Percentiles rank a stretch among this genome's conserved stretches.
phyloP scores from a whole-genome alignment of 306 rosid species.

The Corylus americana region DNA sequence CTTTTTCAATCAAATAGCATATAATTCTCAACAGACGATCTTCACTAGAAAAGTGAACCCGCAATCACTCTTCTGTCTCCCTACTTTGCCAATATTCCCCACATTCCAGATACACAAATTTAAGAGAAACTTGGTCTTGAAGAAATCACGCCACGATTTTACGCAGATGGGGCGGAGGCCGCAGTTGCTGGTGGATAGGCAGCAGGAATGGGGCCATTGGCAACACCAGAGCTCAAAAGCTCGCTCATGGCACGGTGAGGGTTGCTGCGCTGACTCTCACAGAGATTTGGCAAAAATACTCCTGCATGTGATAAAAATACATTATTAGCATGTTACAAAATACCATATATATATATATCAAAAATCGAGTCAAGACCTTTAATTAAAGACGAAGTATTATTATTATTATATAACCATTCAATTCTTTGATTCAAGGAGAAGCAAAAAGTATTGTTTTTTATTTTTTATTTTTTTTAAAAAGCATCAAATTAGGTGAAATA shows the following conservation, averaged over 20 bases:
- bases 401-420: no score
- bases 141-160: neutral
- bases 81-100: neutral
- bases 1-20: neutral
- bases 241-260: constrained; percentile 68
- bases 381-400: neutral
- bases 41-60: neutral
- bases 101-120: neutral
- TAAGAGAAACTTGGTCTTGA: neutral
- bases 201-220: constrained; percentile 48
- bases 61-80: no score
- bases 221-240: constrained; percentile 67
- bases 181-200: neutral
- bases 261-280: constrained; percentile 51
- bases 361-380: neutral
- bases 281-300: constrained; percentile 66
- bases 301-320: constrained; percentile 38
- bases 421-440: constrained; percentile 29
- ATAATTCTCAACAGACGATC: neutral
- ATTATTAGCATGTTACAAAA: neutral
- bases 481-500: constrained; percentile 11
- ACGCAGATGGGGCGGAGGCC: constrained; percentile 23
- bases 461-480: neutral
- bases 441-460: neutral
- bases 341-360: neutral